phyloP scores from a whole-genome alignment of 2,329 filamentous ascomycete species.

The Pseudocercospora cruenta region DNA sequence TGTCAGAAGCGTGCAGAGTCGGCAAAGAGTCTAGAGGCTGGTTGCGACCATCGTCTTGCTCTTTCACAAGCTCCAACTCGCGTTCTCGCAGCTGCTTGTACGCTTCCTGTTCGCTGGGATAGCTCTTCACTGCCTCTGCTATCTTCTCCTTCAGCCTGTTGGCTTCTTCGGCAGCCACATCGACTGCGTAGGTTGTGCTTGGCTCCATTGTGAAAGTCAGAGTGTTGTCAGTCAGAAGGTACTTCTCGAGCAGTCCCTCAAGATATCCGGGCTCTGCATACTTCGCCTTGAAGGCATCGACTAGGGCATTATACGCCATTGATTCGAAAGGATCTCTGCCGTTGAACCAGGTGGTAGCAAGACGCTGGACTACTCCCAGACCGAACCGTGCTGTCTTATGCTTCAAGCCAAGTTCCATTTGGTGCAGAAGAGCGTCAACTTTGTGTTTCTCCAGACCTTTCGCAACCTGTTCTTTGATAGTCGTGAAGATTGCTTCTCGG shows the following conservation, averaged over 20 bases:
- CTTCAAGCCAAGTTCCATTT: conserved; percentile 88
- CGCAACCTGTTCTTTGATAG: conserved; percentile 69
- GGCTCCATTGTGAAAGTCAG: conserved; percentile 95
- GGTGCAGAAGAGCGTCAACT: conserved; percentile 90
- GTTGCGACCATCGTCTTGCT: conserved; percentile 71
- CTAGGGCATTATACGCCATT: conserved; percentile 87
- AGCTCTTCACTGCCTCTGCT: conserved; percentile 66
- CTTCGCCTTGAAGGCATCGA: conserved; percentile 77
- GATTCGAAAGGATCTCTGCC: conserved; percentile 90
- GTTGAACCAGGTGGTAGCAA: conserved; percentile 94
- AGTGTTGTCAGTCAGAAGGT: conserved; percentile 82
- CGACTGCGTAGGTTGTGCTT: conserved; percentile 71
- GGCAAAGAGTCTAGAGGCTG: conserved; percentile 87
- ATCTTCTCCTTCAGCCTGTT: conserved; percentile 76
- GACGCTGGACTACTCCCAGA: conserved; percentile 82
- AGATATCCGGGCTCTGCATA: conserved; percentile 79
- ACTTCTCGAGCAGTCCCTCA: conserved; percentile 83
- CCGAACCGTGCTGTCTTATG: conserved; percentile 97
- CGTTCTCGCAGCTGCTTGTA: conserved; percentile 72
- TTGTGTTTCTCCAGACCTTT: conserved; percentile 88
- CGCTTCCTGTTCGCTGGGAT: conserved; percentile 72
- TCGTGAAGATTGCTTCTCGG: conserved; percentile 72
- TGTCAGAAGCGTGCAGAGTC: conserved; percentile 85
- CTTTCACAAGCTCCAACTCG: conserved; percentile 72
- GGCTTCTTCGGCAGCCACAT: conserved; percentile 76